A percentile compares a stretch with the other conserved stretches of the same genome.
Conservation (phyloP, 805 yeast genomes). For the Helenozyma rhizophorensis region DNA sequence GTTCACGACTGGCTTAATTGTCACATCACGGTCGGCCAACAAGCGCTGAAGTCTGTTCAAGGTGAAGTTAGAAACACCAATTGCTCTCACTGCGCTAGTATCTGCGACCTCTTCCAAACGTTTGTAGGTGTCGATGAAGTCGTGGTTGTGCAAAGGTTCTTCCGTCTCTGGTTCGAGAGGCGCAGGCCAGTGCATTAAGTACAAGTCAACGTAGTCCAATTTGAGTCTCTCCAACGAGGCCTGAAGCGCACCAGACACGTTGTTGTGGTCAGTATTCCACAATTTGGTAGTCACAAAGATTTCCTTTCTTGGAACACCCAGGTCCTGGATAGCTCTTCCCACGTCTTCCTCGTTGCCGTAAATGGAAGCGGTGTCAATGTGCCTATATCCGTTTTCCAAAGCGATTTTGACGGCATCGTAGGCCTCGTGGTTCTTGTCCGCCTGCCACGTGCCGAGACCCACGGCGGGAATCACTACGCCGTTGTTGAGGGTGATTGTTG, state of each 20-base stretch:
- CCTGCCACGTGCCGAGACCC: constrained; percentile 49
- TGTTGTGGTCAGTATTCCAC: constrained; percentile 51
- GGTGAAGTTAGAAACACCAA: constrained; percentile 53
- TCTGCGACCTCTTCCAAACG: no score
- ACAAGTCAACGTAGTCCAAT: constrained; percentile 73
- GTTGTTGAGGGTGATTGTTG: neutral
- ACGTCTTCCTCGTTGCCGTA: constrained; percentile 62
- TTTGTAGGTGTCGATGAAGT: no score
- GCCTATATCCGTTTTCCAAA: constrained; percentile 47
- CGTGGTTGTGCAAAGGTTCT: no score
- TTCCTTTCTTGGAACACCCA: constrained; percentile 61
- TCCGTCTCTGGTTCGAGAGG: constrained; percentile 45
- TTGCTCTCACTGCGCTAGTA: no score
- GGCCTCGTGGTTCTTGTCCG: constrained; percentile 52
- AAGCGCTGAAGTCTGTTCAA: constrained; percentile 16
- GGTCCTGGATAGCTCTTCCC: constrained; percentile 49
- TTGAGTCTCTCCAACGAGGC: constrained; percentile 59
- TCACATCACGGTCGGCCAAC: constrained; percentile 13
- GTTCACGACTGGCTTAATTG: constrained; percentile 45
- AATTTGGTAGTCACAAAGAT: constrained; percentile 70
- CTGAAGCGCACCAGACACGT: constrained; percentile 51
- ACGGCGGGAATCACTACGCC: no score
- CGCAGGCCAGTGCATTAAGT: constrained; percentile 82
- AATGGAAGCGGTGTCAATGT: constrained; percentile 50
- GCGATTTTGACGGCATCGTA: constrained; percentile 57